A percentile compares a stretch with the other conserved stretches of the same genome.
phyloP scores from a whole-genome alignment of 2,329 filamentous ascomycete species.

The Botrytis squamosa region DNA sequence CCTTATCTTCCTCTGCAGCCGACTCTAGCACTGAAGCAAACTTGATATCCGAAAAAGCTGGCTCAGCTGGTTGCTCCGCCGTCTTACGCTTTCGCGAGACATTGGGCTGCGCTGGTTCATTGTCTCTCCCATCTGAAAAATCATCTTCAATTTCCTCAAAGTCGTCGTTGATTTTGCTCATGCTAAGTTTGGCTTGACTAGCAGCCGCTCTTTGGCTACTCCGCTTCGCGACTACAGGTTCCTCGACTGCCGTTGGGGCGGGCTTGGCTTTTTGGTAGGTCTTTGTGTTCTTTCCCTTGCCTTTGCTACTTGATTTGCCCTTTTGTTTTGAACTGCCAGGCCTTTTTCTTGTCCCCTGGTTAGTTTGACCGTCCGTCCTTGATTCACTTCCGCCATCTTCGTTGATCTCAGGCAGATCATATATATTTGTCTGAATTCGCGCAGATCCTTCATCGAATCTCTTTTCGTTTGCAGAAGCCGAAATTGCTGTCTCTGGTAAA shows the following conservation, averaged over 20 bases:
- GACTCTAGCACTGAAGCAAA: neutral
- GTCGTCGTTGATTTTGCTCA: slow-evolving; percentile 7
- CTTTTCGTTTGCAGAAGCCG: neutral
- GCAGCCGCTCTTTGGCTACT: slow-evolving; percentile 17
- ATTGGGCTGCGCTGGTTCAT: slow-evolving; percentile 10
- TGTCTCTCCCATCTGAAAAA: neutral
- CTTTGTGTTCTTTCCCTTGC: neutral
- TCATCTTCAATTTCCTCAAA: slow-evolving; percentile 8
- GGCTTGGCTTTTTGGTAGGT: neutral
- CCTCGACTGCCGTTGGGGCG: neutral
- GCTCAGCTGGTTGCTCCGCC: neutral
- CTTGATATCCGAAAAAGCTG: neutral
- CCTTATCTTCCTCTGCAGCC: neutral
- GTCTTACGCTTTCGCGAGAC: slow-evolving; percentile 21
- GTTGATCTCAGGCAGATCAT: slow-evolving; percentile 11
- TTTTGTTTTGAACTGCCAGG: neutral
- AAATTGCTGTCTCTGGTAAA: neutral
- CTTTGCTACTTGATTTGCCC: neutral
- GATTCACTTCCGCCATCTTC: neutral
- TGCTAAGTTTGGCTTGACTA: slow-evolving; percentile 10
- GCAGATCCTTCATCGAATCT: neutral
- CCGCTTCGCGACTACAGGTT: neutral
- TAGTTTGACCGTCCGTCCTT: neutral
- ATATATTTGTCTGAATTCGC: slow-evolving; percentile 1
- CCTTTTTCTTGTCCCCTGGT: neutral